Evolutionary conservation across 331 rosid species (phyloP).

Genomic region (Stylosanthes scabra): DNA sequence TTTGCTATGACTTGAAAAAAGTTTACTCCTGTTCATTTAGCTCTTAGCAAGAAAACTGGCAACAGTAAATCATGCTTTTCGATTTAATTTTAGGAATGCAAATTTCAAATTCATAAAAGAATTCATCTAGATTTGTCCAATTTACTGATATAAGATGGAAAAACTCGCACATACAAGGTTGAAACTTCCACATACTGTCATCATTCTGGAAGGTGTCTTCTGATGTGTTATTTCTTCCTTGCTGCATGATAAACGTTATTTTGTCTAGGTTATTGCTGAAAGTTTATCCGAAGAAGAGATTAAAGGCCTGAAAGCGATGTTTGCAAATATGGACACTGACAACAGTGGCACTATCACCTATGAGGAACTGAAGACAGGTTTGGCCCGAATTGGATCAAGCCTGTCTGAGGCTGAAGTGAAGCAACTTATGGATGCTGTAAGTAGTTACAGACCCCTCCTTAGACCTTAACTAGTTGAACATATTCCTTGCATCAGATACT

Average conservation of each 20-base stretch:
- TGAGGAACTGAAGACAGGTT: constrained; percentile 91
- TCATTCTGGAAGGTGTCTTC: constrained; percentile 17
- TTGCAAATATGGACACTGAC: constrained; percentile 94
- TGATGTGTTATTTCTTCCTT: constrained; percentile 9
- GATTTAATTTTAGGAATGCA: not conserved
- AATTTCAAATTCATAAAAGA: not conserved
- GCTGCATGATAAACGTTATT: not conserved
- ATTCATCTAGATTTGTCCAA: constrained; percentile 5
- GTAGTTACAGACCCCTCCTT: constrained; percentile 37
- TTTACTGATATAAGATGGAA: constrained; percentile 8
- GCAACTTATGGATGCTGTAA: constrained; percentile 98
- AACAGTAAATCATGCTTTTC: not conserved
- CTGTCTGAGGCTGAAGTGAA: constrained; percentile 89
- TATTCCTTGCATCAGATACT: constrained; percentile 13
- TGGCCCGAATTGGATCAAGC: constrained; percentile 86
- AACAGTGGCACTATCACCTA: constrained; percentile 89
- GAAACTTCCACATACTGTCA: not conserved
- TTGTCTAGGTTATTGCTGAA: constrained; percentile 81
- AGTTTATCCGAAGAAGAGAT: constrained; percentile 94
- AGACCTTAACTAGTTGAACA: constrained; percentile 27
- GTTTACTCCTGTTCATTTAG: not conserved
- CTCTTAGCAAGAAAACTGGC: not conserved
- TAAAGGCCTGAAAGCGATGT: constrained; percentile 95
- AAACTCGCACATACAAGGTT: not conserved
- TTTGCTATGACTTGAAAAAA: constrained; percentile 29